Conservation (phyloP, 352 stramenopile species). For the Phytophthora citrophthora region DNA sequence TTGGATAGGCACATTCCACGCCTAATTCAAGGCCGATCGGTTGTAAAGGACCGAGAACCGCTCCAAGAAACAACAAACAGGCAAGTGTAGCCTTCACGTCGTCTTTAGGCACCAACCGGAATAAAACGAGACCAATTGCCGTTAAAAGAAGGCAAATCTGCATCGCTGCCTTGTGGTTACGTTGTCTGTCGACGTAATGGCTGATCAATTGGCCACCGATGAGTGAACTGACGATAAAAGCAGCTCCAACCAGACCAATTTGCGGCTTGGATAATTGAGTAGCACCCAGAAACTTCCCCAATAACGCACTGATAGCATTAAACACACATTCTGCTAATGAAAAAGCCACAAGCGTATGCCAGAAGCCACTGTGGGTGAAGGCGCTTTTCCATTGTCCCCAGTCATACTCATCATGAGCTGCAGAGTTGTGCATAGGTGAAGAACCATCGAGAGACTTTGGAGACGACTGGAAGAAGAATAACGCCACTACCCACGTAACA, state of each 20-base stretch:
- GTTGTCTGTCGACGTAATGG: slow-evolving; percentile 56
- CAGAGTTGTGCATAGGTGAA: slow-evolving; percentile 47
- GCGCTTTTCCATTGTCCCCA: slow-evolving; percentile 67
- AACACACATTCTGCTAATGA: slow-evolving; percentile 73
- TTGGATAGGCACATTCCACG: slow-evolving; percentile 75
- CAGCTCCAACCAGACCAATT: slow-evolving; percentile 63
- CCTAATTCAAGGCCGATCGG: slow-evolving; percentile 67
- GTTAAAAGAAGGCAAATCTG: slow-evolving; percentile 58
- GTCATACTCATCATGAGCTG: slow-evolving; percentile 66
- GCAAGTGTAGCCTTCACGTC: slow-evolving; percentile 30
- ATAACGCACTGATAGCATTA: slow-evolving; percentile 68
- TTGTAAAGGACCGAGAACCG: slow-evolving; percentile 65
- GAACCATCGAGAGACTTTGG: slow-evolving; percentile 28
- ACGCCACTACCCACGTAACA: slow-evolving; percentile 25
- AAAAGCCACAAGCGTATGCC: slow-evolving; percentile 61
- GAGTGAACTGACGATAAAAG: slow-evolving; percentile 76
- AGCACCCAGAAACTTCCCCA: slow-evolving; percentile 66
- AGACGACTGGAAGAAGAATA: slow-evolving; percentile 49
- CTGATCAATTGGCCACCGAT: slow-evolving; percentile 68
- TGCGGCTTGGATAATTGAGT: slow-evolving; percentile 62
- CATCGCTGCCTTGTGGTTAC: slow-evolving; percentile 58
- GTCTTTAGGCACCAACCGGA: slow-evolving; percentile 51
- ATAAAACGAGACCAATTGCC: slow-evolving; percentile 35
- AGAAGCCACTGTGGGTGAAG: slow-evolving; percentile 66
- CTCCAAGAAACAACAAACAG: slow-evolving; percentile 54